A percentile compares a stretch with the other conserved stretches of the same genome.
Evolutionary conservation across 2,329 filamentous ascomycete species (phyloP).

Genomic region (Rugonectria rugulosa): DNA sequence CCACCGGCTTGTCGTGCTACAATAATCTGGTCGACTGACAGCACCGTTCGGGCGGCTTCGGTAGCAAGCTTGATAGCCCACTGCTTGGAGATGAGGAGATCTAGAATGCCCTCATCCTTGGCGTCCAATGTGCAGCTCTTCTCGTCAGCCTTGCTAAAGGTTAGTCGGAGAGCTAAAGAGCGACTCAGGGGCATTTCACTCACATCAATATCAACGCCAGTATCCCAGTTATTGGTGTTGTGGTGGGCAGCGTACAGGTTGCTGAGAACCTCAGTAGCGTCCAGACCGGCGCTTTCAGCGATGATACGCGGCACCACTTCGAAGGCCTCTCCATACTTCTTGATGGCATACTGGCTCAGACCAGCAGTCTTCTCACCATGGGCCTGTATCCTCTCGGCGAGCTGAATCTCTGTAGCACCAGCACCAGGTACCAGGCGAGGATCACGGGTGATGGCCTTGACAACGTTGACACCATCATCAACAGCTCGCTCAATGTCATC

Average conservation of each 20-base stretch:
- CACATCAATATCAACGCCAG: slow-evolving; percentile 92
- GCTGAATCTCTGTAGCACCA: slow-evolving; percentile 91
- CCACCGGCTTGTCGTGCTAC: slow-evolving; percentile 96
- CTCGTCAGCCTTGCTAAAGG: slow-evolving; percentile 69
- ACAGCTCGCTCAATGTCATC: slow-evolving; percentile 97
- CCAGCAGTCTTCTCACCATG: slow-evolving; percentile 93
- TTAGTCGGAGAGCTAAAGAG: slow-evolving; percentile 28
- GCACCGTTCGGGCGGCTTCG: slow-evolving; percentile 89
- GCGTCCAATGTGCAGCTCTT: slow-evolving; percentile 84
- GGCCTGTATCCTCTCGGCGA: slow-evolving; percentile 89
- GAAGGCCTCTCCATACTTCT: slow-evolving; percentile 96
- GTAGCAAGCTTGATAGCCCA: slow-evolving; percentile 98
- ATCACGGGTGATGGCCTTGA: slow-evolving; percentile 97
- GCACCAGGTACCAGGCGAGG: slow-evolving; percentile 90
- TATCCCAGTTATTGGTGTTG: slow-evolving; percentile 85
- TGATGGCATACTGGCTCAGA: slow-evolving; percentile 93
- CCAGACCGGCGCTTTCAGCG: slow-evolving; percentile 92
- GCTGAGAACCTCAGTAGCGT: slow-evolving; percentile 96
- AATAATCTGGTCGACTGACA: slow-evolving; percentile 99
- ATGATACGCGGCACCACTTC: slow-evolving; percentile 95
- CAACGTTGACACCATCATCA: slow-evolving; percentile 96
- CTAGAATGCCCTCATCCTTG: slow-evolving; percentile 86
- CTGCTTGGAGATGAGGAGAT: slow-evolving; percentile 88
- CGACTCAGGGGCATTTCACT: slow-evolving; percentile 27
- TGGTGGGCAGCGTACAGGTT: slow-evolving; percentile 93